Evolutionary conservation across 805 yeast species (phyloP), one percentile per base, ranked within the genome.

Genomic region (Komagataella pseudopastoris): DNA sequence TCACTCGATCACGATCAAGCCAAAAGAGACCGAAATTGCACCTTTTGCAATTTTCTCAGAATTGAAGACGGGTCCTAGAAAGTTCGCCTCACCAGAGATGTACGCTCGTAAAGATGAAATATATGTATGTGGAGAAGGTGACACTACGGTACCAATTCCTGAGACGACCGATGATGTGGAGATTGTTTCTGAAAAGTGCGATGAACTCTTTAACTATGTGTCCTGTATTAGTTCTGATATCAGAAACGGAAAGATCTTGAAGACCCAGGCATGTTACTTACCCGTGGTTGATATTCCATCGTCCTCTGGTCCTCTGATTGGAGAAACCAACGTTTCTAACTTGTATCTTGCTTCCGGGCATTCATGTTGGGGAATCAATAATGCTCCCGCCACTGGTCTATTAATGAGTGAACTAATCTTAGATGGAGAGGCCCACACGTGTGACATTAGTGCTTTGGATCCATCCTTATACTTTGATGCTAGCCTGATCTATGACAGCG

Each of bases 291-390:
- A 91, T 63, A 91, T 89, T 6, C 95, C 97, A 1, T 85, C 95
- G 4, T 79, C 88, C 45, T 80, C 91, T 1, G 99, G 99, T 5
- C 99, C 99, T 0, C 71, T 93, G 51, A 83, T 91, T 58, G 99
- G 99, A 48, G 91, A 87, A 59, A 91, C 98, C 0, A 89, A 89
- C 60, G 95, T 90, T 6, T 79, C 77, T 20, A 81, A 83, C 54
- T 70, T 91, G 54, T 85, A 71, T 59, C 65, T 91, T 52, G 96
- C 96, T 2, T 79, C 91, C 14, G 99, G 98, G 0, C 99, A 91
- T 66, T 85, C 96, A 14, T 93, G 98, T 68, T 91, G 99, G 99
- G 99, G 99, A 20, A 93, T 91, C 56, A 93, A 91, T 69, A 91
- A 93, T 66, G 96, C 96, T 0, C 97, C 97, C 1, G 97, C 86